Evolutionary conservation across 2,329 filamentous ascomycete genomes (phyloP), one percentile per base, ranked within the genome.

Genomic region (Colletotrichum agaves): DNA sequence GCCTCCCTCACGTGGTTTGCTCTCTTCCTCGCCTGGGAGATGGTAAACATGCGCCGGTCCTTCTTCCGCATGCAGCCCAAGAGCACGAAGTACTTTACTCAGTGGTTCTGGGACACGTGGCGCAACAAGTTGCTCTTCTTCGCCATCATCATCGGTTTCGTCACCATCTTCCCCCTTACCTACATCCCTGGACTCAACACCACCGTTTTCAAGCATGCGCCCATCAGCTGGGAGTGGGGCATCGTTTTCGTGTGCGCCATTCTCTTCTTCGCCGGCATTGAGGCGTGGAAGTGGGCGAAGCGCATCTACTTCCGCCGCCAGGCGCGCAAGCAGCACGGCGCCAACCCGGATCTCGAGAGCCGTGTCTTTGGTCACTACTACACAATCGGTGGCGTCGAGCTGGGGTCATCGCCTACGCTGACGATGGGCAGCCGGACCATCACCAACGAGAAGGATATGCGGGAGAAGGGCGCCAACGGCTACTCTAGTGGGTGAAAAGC

Each of bases 1-100:
- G 89, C 89, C 17, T 90, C 87, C 70, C 80, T 93, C 62, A 93
- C 91, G 1, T 93, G 90, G 90, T 90, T 89, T 65, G 89, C 90
- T 0, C 84, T 93, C 23, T 91, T 93, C 80, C 84, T 92, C 10
- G 91, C 91, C 0, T 93, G 91, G 91, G 90, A 93, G 74, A 90
- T 92, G 85, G 82, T 92, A 67, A 84, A 91, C 70, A 85, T 91
- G 80, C 87, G 91, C 27, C 86, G 89, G 56, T 89, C 86, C 5
- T 91, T 93, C 80, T 93, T 93, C 84, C 84, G 86, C 72, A 91
- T 93, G 88, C 85, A 91, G 72, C 88, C 90, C 5, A 82, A 82
- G 61, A 87, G 85, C 59, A 87, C 86, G 71, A 81, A 78, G 50
- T 87, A 88, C 73, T 86, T 89, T 69, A 89, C 87, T 0, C 87